A percentile compares a stretch with the other conserved stretches of the same genome.
Evolutionary conservation across 148 eudicot species (phyloP).

Genomic region (Silene conica): DNA sequence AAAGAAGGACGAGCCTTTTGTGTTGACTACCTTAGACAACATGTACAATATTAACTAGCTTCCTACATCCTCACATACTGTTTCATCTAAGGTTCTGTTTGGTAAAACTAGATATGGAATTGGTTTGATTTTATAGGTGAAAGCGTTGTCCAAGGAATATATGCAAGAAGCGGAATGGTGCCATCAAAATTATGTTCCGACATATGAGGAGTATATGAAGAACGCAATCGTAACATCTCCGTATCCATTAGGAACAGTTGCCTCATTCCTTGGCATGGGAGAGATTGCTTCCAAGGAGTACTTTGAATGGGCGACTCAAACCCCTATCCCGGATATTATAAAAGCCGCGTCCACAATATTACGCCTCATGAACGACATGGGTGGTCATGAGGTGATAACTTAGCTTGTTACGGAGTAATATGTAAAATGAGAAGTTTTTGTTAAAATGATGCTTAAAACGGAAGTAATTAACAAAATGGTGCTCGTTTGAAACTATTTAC

Average conservation of each 20-base stretch:
- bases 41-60: slow-evolving; percentile 15
- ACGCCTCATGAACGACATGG: no score
- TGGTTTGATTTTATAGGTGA: slow-evolving; percentile 16
- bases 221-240: slow-evolving; percentile 20
- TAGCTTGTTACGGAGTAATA: no score
- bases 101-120: no score
- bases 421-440: no score
- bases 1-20: slow-evolving; percentile 29
- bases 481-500: no score
- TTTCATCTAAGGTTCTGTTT: no score
- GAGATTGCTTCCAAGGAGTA: slow-evolving; percentile 29
- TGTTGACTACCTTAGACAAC: slow-evolving; percentile 26
- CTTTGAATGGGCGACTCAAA: slow-evolving; percentile 34
- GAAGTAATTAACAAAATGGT: no score
- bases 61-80: no score
- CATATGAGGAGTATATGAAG: slow-evolving; percentile 40
- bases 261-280: slow-evolving; percentile 34
- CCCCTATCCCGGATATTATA: slow-evolving; percentile 27
- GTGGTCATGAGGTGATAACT: no score
- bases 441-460: no score
- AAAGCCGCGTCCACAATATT: no score
- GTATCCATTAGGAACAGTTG: slow-evolving; percentile 18
- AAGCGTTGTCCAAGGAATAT: slow-evolving; percentile 23
- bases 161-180: slow-evolving; percentile 41
- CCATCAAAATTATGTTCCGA: slow-evolving; percentile 29